Percentiles rank a stretch among this genome's conserved stretches.
Evolutionary conservation across 2,329 filamentous ascomycete genomes (phyloP).

Genomic region (Ramichloridium luteum): DNA sequence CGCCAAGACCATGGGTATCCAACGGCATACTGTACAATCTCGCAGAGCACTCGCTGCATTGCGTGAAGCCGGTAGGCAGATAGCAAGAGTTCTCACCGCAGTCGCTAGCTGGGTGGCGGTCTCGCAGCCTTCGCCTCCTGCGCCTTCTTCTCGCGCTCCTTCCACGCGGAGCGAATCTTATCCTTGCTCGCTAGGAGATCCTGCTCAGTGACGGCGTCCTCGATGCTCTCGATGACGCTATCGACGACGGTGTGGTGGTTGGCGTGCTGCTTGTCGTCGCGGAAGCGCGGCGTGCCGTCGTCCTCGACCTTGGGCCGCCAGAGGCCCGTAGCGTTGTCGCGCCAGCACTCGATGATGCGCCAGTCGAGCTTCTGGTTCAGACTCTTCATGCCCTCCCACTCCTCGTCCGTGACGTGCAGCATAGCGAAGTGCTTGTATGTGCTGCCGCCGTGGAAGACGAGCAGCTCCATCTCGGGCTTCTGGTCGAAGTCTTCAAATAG

Average conservation of each 20-base stretch:
- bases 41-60: no score
- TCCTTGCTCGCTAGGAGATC: constrained; percentile 61
- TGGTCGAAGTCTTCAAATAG: constrained; percentile 64
- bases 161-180: constrained; percentile 70
- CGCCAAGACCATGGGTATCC: no score
- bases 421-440: constrained; percentile 44
- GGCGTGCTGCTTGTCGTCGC: constrained; percentile 83
- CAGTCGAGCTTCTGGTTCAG: constrained; percentile 68
- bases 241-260: constrained; percentile 78
- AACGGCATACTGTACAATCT: no score
- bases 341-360: constrained; percentile 78
- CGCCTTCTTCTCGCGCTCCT: constrained; percentile 40
- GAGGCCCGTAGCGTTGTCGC: constrained; percentile 52
- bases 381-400: constrained; percentile 74
- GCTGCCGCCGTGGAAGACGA: constrained; percentile 59
- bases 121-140: constrained; percentile 7
- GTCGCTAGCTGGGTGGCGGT: no score
- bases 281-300: constrained; percentile 55
- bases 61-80: no score
- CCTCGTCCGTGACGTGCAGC: constrained; percentile 57
- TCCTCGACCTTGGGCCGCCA: constrained; percentile 59
- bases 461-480: constrained; percentile 60
- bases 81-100: no score
- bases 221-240: constrained; percentile 82
- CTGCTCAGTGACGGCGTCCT: constrained; percentile 68